Base-by-base conservation (phyloP, 805 yeast genomes). In the Kodamaea fukazawae region DNA sequence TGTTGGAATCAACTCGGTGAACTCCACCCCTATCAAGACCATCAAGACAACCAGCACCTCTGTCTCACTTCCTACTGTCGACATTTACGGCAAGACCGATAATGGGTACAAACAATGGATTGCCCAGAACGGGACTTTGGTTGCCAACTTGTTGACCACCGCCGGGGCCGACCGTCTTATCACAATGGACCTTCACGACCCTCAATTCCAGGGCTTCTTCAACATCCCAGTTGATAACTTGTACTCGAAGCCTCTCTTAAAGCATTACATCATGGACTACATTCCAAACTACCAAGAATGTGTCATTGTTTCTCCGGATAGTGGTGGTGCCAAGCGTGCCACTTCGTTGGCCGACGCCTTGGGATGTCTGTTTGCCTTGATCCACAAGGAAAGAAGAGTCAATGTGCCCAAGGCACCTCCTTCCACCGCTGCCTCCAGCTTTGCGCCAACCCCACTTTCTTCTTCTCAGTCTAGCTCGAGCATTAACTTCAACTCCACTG, bases 291-390 rank as follows among this genome's bases (percentile, higher is more conserved):
- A 81, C 57, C 78, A 78, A 49, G 83, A 89, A 29, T 85, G 91
- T 30, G 96, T 93, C 6, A 80, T 93, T 51, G 97, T 93, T 25
- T 88, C 96, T 1, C 99, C 99, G 0, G 99, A 93, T 64, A 93
- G 97, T 15, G 99, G 99, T 56, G 99, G 99, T 46, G 99, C 99
- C 36, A 93, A 93, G 62, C 71, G 99, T 49, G 97, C 99, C 23
- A 86, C 96, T 1, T 83, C 91, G 1, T 76, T 93, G 45, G 99
- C 99, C 1, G 99, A 93, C 64, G 77, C 85, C 1, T 66, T 93
- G 42, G 89, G 87, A 13, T 76, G 93, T 69, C 77, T 89, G 17
- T 90, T 93, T 68, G 99, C 99, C 0, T 71, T 93, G 62, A 89
- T 93, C 48, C 98, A 93, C 65, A 93, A 93, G 63, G 99, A 93